Evolutionary conservation across 495 filamentous ascomycete genomes (phyloP).

Genomic region (Zalerion maritima): DNA sequence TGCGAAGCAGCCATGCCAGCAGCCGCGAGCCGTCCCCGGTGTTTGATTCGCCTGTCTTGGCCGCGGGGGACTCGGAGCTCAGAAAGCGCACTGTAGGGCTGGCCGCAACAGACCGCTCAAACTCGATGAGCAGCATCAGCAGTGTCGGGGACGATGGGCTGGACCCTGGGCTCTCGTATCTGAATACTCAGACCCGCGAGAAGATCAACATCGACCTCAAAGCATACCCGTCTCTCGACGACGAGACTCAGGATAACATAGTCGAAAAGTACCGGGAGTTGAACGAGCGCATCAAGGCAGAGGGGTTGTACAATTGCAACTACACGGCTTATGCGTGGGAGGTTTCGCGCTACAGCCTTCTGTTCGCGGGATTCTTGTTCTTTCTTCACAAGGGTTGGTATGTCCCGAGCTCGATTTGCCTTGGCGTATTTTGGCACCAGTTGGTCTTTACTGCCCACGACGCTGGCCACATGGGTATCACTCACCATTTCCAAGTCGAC

Average conservation of each 20-base stretch:
- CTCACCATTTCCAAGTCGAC: constrained; percentile 71
- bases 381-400: constrained; percentile 65
- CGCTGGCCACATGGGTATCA: constrained; percentile 95
- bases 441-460: constrained; percentile 92
- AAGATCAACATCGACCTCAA: constrained; percentile 62
- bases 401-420: constrained; percentile 51
- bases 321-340: constrained; percentile 75
- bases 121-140: constrained; percentile 26
- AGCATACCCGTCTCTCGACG: constrained; percentile 72
- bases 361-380: constrained; percentile 49
- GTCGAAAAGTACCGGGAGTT: constrained; percentile 66
- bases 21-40: constrained; percentile 46
- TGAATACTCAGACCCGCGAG: constrained; percentile 60
- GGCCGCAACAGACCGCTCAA: constrained; percentile 6
- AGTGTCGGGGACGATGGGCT: constrained; percentile 27
- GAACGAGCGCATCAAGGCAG: constrained; percentile 51
- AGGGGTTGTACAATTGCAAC: constrained; percentile 73
- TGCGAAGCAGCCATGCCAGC: constrained; percentile 29
- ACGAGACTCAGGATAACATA: constrained; percentile 60
- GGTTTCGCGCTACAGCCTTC: constrained; percentile 52
- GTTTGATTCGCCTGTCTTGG: constrained; percentile 63
- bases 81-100: constrained; percentile 16
- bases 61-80: constrained; percentile 27
- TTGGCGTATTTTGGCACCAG: constrained; percentile 90
- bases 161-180: constrained; percentile 38